Conservation (phyloP, 176 grass and related monocot species). For the Triticum timopheevii region DNA sequence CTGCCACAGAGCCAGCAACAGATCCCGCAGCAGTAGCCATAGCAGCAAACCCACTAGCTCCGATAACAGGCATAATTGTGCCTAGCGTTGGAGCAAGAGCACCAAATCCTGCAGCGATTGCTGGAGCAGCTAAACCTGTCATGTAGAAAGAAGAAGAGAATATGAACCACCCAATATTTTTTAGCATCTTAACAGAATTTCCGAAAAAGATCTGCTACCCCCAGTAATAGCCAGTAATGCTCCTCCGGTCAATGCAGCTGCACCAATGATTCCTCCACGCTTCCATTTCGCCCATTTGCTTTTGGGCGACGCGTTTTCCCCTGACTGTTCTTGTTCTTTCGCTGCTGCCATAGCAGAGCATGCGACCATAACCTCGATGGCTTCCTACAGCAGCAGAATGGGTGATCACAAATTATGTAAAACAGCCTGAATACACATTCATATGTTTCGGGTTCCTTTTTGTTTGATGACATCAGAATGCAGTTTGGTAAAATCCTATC, state of each 20-base stretch:
- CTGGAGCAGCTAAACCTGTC: conserved; percentile 95
- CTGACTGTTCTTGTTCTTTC: conserved; percentile 70
- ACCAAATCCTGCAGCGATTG: conserved; percentile 90
- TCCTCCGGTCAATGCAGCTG: conserved; percentile 89
- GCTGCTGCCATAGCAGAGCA: conserved; percentile 95
- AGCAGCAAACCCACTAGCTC: conserved; percentile 94
- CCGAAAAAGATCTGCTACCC: conserved; percentile 33
- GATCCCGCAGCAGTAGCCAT: conserved; percentile 88
- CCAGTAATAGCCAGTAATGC: conserved; percentile 86
- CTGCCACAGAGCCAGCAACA: conserved; percentile 84
- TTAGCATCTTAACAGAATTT: neutral
- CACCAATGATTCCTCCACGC: conserved; percentile 89
- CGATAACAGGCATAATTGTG: conserved; percentile 81
- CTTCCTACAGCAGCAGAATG: conserved; percentile 56
- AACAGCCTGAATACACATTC: neutral
- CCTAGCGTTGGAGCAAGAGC: conserved; percentile 84
- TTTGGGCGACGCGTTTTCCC: conserved; percentile 47
- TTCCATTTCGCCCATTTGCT: conserved; percentile 91
- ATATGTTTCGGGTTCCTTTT: neutral
- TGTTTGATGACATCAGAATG: neutral
- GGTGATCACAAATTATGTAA: neutral
- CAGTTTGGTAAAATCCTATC: neutral
- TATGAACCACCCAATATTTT: neutral
- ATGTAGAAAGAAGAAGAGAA: conserved; percentile 21
- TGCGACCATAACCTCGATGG: conserved; percentile 89